A percentile compares a stretch with the other conserved stretches of the same genome.
Evolutionary conservation across 305 asterid genomes (phyloP).

Genomic region (Coffea humblotiana): DNA sequence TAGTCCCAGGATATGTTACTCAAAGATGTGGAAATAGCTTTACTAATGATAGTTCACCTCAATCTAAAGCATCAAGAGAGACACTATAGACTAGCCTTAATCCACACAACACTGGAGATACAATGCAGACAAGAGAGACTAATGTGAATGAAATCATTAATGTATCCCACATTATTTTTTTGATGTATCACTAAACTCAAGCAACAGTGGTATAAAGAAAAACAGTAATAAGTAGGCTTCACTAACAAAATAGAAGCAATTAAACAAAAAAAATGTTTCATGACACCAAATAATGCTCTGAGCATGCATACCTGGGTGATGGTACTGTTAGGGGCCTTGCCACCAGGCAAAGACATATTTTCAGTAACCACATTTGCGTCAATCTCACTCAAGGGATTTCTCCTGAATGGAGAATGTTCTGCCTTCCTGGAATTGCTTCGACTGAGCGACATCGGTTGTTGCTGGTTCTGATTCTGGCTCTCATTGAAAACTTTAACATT

Average conservation of each 20-base stretch:
- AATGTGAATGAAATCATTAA: too few species aligned
- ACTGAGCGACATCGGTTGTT: constrained; percentile 66
- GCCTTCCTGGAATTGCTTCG: constrained; percentile 92
- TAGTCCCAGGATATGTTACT: background rate
- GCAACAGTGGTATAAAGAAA: background rate
- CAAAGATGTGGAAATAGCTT: background rate
- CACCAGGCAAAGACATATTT: constrained; percentile 24
- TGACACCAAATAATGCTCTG: too few species aligned
- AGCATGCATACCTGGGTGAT: constrained; percentile 45
- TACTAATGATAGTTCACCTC: background rate
- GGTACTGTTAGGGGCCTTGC: constrained; percentile 30
- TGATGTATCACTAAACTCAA: background rate
- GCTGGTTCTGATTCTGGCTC: constrained; percentile 43
- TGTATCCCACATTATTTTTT: background rate
- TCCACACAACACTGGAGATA: background rate
- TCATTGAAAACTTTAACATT: constrained; percentile 41
- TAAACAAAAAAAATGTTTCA: background rate
- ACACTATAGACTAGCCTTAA: background rate
- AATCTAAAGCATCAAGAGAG: background rate
- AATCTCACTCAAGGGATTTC: constrained; percentile 79
- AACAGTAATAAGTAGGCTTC: background rate
- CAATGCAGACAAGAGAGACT: background rate
- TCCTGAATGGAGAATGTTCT: constrained; percentile 70
- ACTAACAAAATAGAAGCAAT: background rate
- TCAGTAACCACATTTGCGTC: constrained; percentile 50